Percentiles rank a stretch among this genome's conserved stretches.
Evolutionary conservation across 225 moss, liverwort and hornwort genomes (phyloP).

Genomic region (Polytrichum formosum): DNA sequence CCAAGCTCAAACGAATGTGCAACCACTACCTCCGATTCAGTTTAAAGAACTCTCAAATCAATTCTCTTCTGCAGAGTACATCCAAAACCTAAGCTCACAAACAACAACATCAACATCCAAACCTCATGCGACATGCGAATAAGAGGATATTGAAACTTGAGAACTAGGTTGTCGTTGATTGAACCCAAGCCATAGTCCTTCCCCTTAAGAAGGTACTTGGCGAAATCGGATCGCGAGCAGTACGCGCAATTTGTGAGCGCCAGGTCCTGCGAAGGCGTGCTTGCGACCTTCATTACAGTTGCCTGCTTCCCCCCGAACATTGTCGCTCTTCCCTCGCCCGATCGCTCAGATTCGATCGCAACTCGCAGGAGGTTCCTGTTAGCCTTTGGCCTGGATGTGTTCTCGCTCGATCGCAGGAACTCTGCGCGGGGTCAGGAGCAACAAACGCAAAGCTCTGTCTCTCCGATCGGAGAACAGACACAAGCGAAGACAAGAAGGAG

Average conservation of each 20-base stretch:
- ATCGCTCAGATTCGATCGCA: background rate
- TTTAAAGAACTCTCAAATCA: background rate
- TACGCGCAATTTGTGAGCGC: conserved; percentile 49
- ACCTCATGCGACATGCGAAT: background rate
- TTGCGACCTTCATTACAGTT: conserved; percentile 29
- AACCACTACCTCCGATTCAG: too few species aligned
- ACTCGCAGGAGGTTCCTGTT: too few species aligned
- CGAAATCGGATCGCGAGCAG: conserved; percentile 37
- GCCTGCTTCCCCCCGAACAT: conserved; percentile 26
- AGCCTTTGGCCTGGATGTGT: too few species aligned
- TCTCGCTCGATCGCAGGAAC: too few species aligned
- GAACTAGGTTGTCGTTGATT: conserved; percentile 20
- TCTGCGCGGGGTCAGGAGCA: too few species aligned
- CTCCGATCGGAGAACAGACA: too few species aligned
- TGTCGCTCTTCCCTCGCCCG: background rate
- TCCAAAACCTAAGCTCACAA: background rate
- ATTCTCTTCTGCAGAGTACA: background rate
- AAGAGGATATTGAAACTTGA: conserved; percentile 49
- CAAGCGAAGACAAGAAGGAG: too few species aligned
- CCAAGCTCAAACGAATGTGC: too few species aligned
- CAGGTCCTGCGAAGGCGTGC: conserved; percentile 47
- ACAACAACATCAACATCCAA: background rate
- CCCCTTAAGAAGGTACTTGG: conserved; percentile 15
- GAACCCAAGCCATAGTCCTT: conserved; percentile 31
- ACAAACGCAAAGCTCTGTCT: too few species aligned